Evolutionary conservation across 2,329 filamentous ascomycete genomes (phyloP), one percentile per base, ranked within the genome.

Genomic region (Clonostachys rhizophaga): DNA sequence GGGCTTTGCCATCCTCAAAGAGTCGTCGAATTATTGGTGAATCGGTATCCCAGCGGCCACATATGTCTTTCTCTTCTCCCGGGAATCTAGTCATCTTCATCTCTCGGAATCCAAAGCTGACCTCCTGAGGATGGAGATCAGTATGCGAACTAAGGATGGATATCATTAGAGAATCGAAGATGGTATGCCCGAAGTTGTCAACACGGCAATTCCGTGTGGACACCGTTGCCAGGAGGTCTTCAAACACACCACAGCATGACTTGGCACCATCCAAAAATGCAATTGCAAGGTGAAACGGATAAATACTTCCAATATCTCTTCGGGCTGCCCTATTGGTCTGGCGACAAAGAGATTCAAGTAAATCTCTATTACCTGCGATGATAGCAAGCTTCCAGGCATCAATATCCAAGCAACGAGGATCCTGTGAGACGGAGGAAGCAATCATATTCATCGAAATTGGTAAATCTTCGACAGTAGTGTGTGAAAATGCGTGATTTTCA

Each of bases 291-390:
- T 39, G 36, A 10, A 14, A 39, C 7, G 36, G 36, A 14, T 14
- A 3, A 4, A 14, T 39, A n/a, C 10, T 11, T 7, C 14, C 10
- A 8, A 13, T 3, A 14, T 17, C 14, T 14, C 7, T 11, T 14
- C 2, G 4, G 4, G 2, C 2, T 14, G 8, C 7, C 6, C 14
- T 2, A 9, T 8, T 2, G 24, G 14, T 12, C 10, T 17, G 9
- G 36, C 2, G 1, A 14, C 2, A 11, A 14, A 39, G 36, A 14
- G 36, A 3, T 39, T 3, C 2, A 14, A 14, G 2, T 6, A 14
- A 14, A 39, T 14, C 2, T 39, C 36, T 39, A 17, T 39, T 39
- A 4, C 36, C 36, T 10, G 36, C 14, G 14, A 39, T 39, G 8
- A 39, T 39, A 14, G 36, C 36, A 17, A 39, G 36, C 16, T 17